Evolutionary conservation across 164 flowering plant species (phyloP).

Genomic region (Santalum album): DNA sequence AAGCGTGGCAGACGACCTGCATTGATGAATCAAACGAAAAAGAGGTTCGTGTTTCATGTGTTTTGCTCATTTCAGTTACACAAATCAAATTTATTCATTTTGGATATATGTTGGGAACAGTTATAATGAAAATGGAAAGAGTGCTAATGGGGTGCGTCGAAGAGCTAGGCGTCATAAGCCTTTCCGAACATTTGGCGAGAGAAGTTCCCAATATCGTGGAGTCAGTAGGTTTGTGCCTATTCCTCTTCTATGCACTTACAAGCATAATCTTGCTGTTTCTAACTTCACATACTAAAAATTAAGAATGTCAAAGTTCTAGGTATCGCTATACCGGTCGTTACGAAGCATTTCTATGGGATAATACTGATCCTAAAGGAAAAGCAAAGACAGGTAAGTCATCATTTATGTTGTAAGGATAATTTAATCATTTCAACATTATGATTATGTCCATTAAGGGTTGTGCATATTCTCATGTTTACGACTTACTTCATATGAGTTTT

Average conservation of each 20-base stretch:
- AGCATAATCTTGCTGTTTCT: background rate
- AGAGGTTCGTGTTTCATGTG: background rate
- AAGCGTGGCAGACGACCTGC: background rate
- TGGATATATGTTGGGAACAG: background rate
- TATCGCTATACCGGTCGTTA: background rate
- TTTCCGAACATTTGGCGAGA: background rate
- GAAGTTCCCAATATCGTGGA: constrained; percentile 2
- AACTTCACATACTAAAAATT: constrained; percentile 1
- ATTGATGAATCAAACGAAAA: background rate
- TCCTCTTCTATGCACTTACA: background rate
- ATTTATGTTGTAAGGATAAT: too few relatives aligned
- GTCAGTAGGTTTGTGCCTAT: constrained; percentile 1
- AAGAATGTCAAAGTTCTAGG: constrained; percentile 1
- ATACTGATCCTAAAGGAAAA: constrained; percentile 4
- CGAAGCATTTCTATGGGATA: constrained; percentile 15
- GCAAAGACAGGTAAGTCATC: constrained; percentile 13
- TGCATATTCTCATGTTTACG: too few relatives aligned
- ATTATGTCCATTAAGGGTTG: too few relatives aligned
- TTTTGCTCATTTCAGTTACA: background rate
- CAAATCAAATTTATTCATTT: background rate
- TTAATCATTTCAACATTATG: too few relatives aligned
- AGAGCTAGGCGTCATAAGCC: constrained; percentile 3
- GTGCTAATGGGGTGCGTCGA: background rate
- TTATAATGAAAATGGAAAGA: background rate
- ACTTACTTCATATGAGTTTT: too few relatives aligned